Conservation (phyloP, 176 grass and related monocot species). For the Oryza rufipogon region DNA sequence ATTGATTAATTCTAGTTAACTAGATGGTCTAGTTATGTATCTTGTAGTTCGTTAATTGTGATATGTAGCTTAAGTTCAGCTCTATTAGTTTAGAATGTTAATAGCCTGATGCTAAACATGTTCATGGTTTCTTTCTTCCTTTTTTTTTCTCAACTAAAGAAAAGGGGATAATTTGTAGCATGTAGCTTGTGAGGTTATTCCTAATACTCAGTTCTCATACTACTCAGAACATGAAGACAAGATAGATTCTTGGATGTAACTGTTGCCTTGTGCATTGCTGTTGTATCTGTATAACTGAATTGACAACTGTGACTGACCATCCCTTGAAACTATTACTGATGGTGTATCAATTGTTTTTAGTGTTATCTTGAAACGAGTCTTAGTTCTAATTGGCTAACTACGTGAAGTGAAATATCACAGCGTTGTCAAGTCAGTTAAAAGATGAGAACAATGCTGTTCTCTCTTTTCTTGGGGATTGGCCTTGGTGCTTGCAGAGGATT, state of each 20-base stretch:
- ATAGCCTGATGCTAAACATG: slow-evolving; percentile 47
- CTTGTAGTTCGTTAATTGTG: slow-evolving; percentile 29
- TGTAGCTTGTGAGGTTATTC: slow-evolving; percentile 29
- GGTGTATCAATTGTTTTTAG: background rate
- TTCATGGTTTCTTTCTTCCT: slow-evolving; percentile 30
- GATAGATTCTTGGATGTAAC: slow-evolving; percentile 32
- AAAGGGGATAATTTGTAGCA: slow-evolving; percentile 31
- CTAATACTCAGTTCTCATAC: slow-evolving; percentile 22
- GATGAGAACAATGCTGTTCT: background rate
- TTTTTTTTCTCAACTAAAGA: slow-evolving; percentile 31
- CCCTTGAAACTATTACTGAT: background rate
- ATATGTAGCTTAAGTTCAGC: slow-evolving; percentile 41
- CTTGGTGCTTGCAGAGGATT: background rate
- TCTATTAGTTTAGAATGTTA: slow-evolving; percentile 48
- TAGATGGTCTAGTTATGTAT: slow-evolving; percentile 50
- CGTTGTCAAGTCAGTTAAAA: background rate
- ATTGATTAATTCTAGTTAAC: slow-evolving; percentile 39
- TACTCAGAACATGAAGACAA: background rate
- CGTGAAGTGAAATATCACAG: background rate
- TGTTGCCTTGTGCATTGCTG: background rate
- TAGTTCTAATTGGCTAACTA: background rate
- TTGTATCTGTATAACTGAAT: background rate
- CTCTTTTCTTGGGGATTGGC: background rate
- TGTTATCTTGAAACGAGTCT: background rate
- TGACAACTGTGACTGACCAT: background rate